Evolutionary conservation across 768 basidiomycete species (phyloP), one percentile per base, ranked within the genome.

Genomic region (Mycena epipterygia): DNA sequence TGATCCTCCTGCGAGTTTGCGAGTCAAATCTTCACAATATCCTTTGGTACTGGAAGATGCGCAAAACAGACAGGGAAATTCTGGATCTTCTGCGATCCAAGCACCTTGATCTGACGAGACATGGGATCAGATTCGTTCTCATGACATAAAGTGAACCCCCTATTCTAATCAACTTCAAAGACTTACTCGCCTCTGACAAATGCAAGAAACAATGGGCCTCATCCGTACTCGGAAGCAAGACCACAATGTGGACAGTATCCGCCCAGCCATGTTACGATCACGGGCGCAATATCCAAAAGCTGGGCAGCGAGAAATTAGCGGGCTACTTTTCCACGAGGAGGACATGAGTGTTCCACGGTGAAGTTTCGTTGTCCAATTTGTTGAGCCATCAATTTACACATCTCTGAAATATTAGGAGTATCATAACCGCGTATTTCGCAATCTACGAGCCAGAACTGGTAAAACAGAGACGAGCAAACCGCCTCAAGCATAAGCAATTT

Each of bases 41-140:
- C 32, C 25, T 55, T 1, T 17, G 37, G 11, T 74, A 73, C 13
- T 80, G 78, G 80, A 70, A 74, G 25, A 72, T 77, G 51, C 48
- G 69, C 0, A 72, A 74, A 25, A 78, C 69, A 13, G 78, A 81
- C 70, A 71, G 73, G 30, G 68, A 80, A 21, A 81, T 81, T 30
- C 33, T 80, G 5, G 48, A 51, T 0, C 48, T 64, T 32, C 63
- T 80, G 3, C 33, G 60, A 1, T 19, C 17, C 1, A 75, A 79
- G 9, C 71, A 76, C n/a, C 74, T 78, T 51, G n/a, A 55, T 13
- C 17, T 5, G 6, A 33, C 63, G 6, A 13, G 12, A n/a, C 56
- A 56, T 46, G 52, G 64, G 14, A 23, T 64, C 3, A 53, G 53
- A 41, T 64, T 25, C 25, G 27, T 30, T 3, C 14, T 44, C 12